phyloP scores from a whole-genome alignment of 2,329 filamentous ascomycete species.

The Aspergillus sp. region DNA sequence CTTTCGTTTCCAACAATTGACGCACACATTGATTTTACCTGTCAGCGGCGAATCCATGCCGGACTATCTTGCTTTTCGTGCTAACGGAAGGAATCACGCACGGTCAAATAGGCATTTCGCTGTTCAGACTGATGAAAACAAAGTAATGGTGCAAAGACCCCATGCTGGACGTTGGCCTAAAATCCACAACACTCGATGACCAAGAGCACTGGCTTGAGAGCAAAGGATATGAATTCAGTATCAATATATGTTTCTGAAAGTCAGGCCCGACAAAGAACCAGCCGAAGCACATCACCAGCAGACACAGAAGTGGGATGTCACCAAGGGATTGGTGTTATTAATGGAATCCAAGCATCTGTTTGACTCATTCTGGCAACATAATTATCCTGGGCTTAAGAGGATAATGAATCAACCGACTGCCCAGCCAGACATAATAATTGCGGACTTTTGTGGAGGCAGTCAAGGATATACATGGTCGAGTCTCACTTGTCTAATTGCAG shows the following conservation, averaged over 20 bases:
- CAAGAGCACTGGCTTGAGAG: conserved; percentile 29
- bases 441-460: conserved; percentile 40
- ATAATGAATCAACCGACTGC: conserved; percentile 15
- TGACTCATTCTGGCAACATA: conserved; percentile 32
- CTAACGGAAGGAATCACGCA: too few relatives aligned
- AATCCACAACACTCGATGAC: conserved; percentile 33
- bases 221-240: conserved; percentile 21
- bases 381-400: conserved; percentile 15
- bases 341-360: conserved; percentile 33
- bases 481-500: conserved; percentile 32
- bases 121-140: not conserved
- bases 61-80: too few relatives aligned
- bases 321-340: conserved; percentile 22
- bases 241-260: conserved; percentile 25
- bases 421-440: conserved; percentile 35
- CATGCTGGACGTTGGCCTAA: conserved; percentile 12
- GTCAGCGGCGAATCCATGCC: too few relatives aligned
- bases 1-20: too few relatives aligned
- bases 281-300: conserved; percentile 29
- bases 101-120: too few relatives aligned
- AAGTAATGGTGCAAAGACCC: not conserved
- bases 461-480: conserved; percentile 32
- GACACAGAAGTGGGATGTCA: conserved; percentile 27
- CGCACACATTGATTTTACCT: too few relatives aligned
- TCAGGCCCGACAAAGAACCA: conserved; percentile 19